Evolutionary conservation across 1,284 basidiomycete species (phyloP), one percentile per base, ranked within the genome.

Genomic region (Apiotrichum sp.): DNA sequence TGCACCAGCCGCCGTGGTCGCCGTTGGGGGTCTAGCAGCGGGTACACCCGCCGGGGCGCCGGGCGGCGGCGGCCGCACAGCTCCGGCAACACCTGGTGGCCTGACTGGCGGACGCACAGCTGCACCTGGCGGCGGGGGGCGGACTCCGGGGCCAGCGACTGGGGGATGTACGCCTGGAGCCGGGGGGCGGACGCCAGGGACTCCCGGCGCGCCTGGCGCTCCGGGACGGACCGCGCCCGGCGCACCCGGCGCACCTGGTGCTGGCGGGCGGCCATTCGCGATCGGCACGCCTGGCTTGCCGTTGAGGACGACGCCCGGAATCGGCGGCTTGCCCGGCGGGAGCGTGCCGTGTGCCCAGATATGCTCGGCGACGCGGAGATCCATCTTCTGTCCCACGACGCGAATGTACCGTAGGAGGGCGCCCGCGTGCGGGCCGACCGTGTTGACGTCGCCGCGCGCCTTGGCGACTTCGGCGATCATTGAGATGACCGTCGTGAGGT

Each of bases 381-480:
- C 72, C 36, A 74, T 71, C 36, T 72, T 67, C 16, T 69, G 66
- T 6, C 72, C 72, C 3, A 74, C 71, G 32, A 69, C 67, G 34
- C 68, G 62, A 57, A 74, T 73, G 54, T 74, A 74, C 33, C 65
- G 58, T 47, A 74, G 53, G n/a, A 74, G 55, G 3, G 70, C 69
- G 22, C 54, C 57, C 9, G 71, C 72, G 54, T 74, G 67, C 1
- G 69, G 70, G 4, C 72, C 72, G 48, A 74, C 70, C 3, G 65
- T 69, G 51, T 72, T 72, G 40, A 74, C 70, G 52, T 74, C 69
- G 6, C 70, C 68, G 39, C 70, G 67, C n/a, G 65, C 71, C 39
- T 71, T 68, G 35, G 72, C 69, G 9, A 72, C 72, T 45, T 69
- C 69, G 2, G 72, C 72, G 46, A 74, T 74, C 67, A 72, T 70